Evolutionary conservation across 495 filamentous ascomycete genomes (phyloP), one percentile per base, ranked within the genome.

Genomic region (Melanomma pulvis-pyrius): DNA sequence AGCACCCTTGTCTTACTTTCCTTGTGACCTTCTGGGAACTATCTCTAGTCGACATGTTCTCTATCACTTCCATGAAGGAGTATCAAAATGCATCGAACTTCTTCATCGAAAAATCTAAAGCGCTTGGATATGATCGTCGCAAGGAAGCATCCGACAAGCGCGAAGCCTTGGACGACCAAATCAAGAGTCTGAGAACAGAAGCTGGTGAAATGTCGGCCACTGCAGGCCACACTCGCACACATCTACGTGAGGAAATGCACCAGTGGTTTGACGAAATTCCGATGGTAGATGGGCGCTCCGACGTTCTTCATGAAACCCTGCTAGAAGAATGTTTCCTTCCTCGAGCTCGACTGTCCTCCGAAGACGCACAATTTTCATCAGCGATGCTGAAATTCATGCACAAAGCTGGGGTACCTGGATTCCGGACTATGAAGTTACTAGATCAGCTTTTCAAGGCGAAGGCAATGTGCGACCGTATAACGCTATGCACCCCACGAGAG

Each of bases 11-110:
- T 49, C 79, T 88, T 1, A 82, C 86, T 32, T 96, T 96, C 74
- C 97, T 92, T 73, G 87, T 91, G 29, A 90, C 90, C 2, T 99
- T 99, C 80, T 99, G 96, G 96, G 88, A 92, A 51, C 82, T 96
- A 17, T 86, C 90, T 24, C 84, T 92, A 15, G 85, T 88, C 25
- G 94, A 98, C 74, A 79, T 99, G 30, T 81, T 85, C 39, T 44
- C 39, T 83, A 90, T 44, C 89, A 90, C 1, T 32, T 49, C 82
- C 84, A 12, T 25, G 57, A 82, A 84, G 47, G 89, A 86, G 55
- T 98, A 98, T 74, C 80, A 87, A 11, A 80, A 84, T 13, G 93
- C 96, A 67, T 84, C 83, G 30, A 82, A 81, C 6, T 81, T 85
- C 6, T 78, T 90, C 46, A 82, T 86, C 60, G 84, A 83, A 50